These are phyloP conservation scores for Xylariaceae sp. DNA, from an alignment of 2,329 filamentous ascomycete genomes.

Conservation along the genomic window DNA sequence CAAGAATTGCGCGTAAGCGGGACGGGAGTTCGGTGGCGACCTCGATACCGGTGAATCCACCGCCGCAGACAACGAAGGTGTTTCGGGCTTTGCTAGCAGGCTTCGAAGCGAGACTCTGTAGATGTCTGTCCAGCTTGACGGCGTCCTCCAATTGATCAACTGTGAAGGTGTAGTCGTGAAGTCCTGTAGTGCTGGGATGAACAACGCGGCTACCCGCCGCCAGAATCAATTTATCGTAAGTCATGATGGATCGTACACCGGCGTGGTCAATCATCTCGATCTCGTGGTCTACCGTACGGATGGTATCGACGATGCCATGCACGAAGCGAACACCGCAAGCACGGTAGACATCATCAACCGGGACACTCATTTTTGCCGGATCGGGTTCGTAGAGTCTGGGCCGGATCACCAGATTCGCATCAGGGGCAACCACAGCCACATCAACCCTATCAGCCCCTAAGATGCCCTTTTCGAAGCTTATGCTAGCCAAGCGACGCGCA, in stretches of 20 bases:
- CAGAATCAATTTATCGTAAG: slow-evolving; percentile 15
- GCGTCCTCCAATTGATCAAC: slow-evolving; percentile 18
- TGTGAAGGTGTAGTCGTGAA: slow-evolving; percentile 11
- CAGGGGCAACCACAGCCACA: slow-evolving; percentile 14
- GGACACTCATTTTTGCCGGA: slow-evolving; percentile 13
- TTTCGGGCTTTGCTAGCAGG: slow-evolving; percentile 14
- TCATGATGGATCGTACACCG: slow-evolving; percentile 1
- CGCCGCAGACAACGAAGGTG: slow-evolving; percentile 17
- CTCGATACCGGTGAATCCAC: slow-evolving; percentile 17
- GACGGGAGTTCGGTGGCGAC: slow-evolving; percentile 16
- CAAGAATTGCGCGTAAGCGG: slow-evolving; percentile 12
- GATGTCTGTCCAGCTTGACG: slow-evolving; percentile 16
- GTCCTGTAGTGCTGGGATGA: slow-evolving; percentile 11
- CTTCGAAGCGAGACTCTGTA: slow-evolving; percentile 14
- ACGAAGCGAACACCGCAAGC: slow-evolving; percentile 13
- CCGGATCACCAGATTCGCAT: slow-evolving; percentile 13
- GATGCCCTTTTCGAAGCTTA: slow-evolving; percentile 1
- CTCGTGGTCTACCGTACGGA: slow-evolving; percentile 7
- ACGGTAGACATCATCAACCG: slow-evolving; percentile 16
- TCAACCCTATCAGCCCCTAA: slow-evolving; percentile 10
- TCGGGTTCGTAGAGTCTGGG: slow-evolving; percentile 17
- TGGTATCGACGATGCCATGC: slow-evolving; percentile 13
- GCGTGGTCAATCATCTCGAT: slow-evolving; percentile 8
- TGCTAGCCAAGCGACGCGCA: slow-evolving; percentile 13
- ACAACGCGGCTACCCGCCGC: slow-evolving; percentile 17